Conservation (phyloP, 1,139 yeast genomes). For the Yamadazyma songkhlaensis region DNA sequence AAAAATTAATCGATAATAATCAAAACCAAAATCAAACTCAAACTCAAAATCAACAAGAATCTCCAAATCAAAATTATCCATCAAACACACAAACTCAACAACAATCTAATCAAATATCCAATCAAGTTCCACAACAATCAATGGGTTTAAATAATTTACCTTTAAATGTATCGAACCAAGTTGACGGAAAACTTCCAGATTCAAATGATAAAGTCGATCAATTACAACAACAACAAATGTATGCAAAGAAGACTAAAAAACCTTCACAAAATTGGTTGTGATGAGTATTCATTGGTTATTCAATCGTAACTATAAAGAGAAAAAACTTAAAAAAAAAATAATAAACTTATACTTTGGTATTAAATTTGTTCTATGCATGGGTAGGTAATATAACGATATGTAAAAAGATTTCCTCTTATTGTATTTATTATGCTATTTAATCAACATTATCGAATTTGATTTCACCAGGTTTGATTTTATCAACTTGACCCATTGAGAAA, state of each 20-base stretch:
- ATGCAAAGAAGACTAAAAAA: slow-evolving; percentile 12
- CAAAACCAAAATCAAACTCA: slow-evolving; percentile 10
- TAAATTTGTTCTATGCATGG: slow-evolving; percentile 4
- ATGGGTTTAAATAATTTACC: slow-evolving; percentile 1
- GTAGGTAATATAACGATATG: slow-evolving; percentile 6
- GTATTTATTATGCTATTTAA: slow-evolving; percentile 4
- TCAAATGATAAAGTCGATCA: slow-evolving; percentile 10
- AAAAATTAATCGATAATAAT: slow-evolving; percentile 28
- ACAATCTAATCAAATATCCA: neutral
- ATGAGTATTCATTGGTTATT: no score
- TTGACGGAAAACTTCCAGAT: slow-evolving; percentile 4
- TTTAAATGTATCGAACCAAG: slow-evolving; percentile 3
- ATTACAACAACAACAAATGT: slow-evolving; percentile 15
- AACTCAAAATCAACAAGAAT: slow-evolving; percentile 11
- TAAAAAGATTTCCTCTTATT: neutral
- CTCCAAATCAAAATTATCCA: slow-evolving; percentile 6
- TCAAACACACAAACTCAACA: neutral
- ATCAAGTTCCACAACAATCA: slow-evolving; percentile 6
- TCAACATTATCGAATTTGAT: slow-evolving; percentile 17
- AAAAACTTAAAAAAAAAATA: neutral
- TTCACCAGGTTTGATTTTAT: slow-evolving; percentile 10
- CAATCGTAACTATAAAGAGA: no score
- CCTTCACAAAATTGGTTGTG: slow-evolving; percentile 17
- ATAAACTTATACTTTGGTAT: neutral
- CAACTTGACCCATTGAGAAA: slow-evolving; percentile 28